Evolutionary conservation across 768 basidiomycete genomes (phyloP), one percentile per base, ranked within the genome.

Genomic region (Amanita polypyramis): DNA sequence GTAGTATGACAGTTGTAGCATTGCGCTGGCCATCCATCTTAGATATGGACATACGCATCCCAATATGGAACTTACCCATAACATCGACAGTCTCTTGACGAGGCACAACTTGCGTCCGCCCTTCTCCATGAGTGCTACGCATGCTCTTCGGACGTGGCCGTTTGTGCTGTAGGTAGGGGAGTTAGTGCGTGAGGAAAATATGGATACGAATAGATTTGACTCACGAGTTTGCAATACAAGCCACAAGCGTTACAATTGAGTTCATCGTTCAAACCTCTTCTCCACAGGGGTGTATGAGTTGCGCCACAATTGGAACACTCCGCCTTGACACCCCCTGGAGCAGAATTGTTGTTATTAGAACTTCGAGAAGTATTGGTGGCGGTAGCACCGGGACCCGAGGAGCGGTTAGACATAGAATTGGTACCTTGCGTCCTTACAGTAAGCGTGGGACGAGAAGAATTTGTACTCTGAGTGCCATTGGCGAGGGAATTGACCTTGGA

Each of bases 1-100:
- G 85, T 90, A 19, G 89, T 91, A 58, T 89, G 84, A 68, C 88
- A 91, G 58, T 90, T 91, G 65, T 82, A 88, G 68, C 88, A 92
- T 70, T 89, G 86, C 2, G 87, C 88, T 74, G 72, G 62, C 50
- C 62, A 54, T 25, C 52, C 49, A 44, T 52, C 54, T 61, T 58
- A 56, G 60, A 61, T 43, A 59, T 60, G 58, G 58, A 56, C 52
- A 58, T 59, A 55, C 55, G 54, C 54, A 54, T 45, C 40, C 56
- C 60, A 52, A 60, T 35, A 61, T 49, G 33, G 54, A 54, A 70
- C 75, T 61, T 64, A 81, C 82, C 78, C 62, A 80, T 80, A 55
- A 85, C 77, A 63, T 88, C 86, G 53, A 80, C 75, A 45, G 80
- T 70, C 60, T 85, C 85, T 57, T 75, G 77, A 53, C 83, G 78